phyloP scores from a whole-genome alignment of 805 yeast species.

The Yarrowia osloensis region DNA sequence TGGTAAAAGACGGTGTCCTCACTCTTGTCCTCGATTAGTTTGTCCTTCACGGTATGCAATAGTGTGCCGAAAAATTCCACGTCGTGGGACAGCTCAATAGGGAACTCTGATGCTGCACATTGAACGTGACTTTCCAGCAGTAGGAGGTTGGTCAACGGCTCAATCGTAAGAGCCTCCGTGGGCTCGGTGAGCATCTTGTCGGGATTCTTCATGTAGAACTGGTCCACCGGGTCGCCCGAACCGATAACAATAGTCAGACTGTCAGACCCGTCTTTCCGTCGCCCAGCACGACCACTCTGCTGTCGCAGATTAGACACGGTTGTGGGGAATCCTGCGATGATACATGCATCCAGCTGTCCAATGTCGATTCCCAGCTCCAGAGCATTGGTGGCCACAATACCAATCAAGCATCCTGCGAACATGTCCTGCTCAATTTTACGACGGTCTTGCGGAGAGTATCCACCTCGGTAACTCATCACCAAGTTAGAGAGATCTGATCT shows the following conservation, averaged over 20 bases:
- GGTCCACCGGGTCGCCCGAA: slow-evolving; percentile 78
- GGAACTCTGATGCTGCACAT: slow-evolving; percentile 89
- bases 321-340: slow-evolving; percentile 90
- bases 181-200: slow-evolving; percentile 52
- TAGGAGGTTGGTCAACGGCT: slow-evolving; percentile 61
- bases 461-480: slow-evolving; percentile 94
- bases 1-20: not conserved
- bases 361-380: slow-evolving; percentile 94
- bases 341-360: slow-evolving; percentile 86
- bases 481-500: slow-evolving; percentile 38
- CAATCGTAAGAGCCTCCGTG: slow-evolving; percentile 58
- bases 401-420: slow-evolving; percentile 83
- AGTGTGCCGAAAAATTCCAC: slow-evolving; percentile 53
- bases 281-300: slow-evolving; percentile 96
- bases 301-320: slow-evolving; percentile 87
- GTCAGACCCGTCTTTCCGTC: slow-evolving; percentile 66
- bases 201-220: slow-evolving; percentile 73
- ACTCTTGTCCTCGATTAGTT: slow-evolving; percentile 32
- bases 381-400: slow-evolving; percentile 93
- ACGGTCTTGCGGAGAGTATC: slow-evolving; percentile 84
- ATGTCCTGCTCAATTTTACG: slow-evolving; percentile 84
- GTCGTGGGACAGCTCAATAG: slow-evolving; percentile 60
- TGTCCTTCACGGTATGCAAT: slow-evolving; percentile 33
- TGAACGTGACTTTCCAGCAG: slow-evolving; percentile 83
- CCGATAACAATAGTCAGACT: slow-evolving; percentile 85